Evolutionary conservation across 805 yeast genomes (phyloP), one percentile per base, ranked within the genome.

Genomic region (Jamesozyma lodderae): DNA sequence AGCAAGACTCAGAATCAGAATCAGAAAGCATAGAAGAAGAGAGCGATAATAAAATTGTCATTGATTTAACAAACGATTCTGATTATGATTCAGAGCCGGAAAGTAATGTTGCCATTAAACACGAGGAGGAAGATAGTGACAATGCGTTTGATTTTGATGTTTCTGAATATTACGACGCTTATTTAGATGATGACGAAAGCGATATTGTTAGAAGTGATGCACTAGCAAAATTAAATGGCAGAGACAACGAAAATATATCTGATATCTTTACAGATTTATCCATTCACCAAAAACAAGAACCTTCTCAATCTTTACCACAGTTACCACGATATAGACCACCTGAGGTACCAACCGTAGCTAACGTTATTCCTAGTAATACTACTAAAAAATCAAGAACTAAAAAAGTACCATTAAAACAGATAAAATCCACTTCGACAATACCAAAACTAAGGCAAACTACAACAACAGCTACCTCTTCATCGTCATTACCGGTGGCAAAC

Each of bases 151-250:
- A 45, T 15, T 45, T 44, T 29, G 38, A 35, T 21, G 25, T 22
- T 7, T 35, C 33, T n/a, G 34, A 30, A 22, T 33, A 33, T 22
- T 46, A 46, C 19, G 19, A 25, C n/a, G 10, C 31, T 15, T 29
- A 15, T 36, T 20, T 46, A 23, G 51, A 47, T 30, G 30, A 40
- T 13, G 44, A 43, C 15, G 51, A 47, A 7, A 17, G 13, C 4
- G 49, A 49, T n/a, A 20, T 37, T 15, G 44, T 40, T 22, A 45
- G 50, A 31, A 36, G 40, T 16, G 41, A 37, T 36, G 41, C 53
- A 1, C 35, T 49, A 16, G 6, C 5, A 11, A 24, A 24, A 24
- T 24, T 24, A 24, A 10, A 24, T 24, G 26, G 11, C 10, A 24
- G n/a, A 11, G n/a, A 6, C 4, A 14, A 24, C 5, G 6, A 24